Percentiles rank a stretch among this genome's conserved stretches.
phyloP scores from a whole-genome alignment of 1,284 basidiomycete genomes.

The Xerocomus amazonicus region DNA sequence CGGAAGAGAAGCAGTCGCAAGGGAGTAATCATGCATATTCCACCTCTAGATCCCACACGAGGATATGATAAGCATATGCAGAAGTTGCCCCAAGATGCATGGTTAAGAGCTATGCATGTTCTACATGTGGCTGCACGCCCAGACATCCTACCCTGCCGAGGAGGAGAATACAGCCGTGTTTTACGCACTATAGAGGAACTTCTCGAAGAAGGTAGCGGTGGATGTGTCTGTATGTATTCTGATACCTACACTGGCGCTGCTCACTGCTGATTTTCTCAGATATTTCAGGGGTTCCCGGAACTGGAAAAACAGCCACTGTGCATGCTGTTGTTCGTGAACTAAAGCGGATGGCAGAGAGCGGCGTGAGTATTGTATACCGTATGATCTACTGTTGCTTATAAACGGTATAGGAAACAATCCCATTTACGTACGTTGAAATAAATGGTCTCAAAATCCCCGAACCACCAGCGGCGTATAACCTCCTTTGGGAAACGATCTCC shows the following conservation, averaged over 20 bases:
- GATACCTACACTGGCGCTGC: not conserved
- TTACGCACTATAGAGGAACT: constrained; percentile 80
- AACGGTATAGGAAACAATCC: constrained; percentile 71
- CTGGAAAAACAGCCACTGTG: constrained; percentile 98
- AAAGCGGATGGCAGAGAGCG: constrained; percentile 79
- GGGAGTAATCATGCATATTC: constrained; percentile 34
- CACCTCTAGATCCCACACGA: constrained; percentile 35
- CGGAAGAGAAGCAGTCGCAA: constrained; percentile 33
- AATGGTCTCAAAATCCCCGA: constrained; percentile 94
- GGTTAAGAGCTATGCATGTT: constrained; percentile 81
- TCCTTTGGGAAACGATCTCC: constrained; percentile 87
- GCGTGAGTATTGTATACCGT: constrained; percentile 43
- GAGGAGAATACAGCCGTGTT: constrained; percentile 82
- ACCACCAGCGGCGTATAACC: constrained; percentile 81
- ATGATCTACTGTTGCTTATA: not conserved
- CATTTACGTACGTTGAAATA: constrained; percentile 97
- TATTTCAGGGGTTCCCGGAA: constrained; percentile 96
- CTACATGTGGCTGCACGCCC: constrained; percentile 94
- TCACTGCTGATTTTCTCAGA: constrained; percentile 52
- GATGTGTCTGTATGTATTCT: constrained; percentile 81
- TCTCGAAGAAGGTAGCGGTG: constrained; percentile 89
- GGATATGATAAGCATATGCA: constrained; percentile 37
- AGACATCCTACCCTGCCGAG: constrained; percentile 86
- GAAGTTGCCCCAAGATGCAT: constrained; percentile 68
- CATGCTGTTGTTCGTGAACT: constrained; percentile 88